Evolutionary conservation across 495 filamentous ascomycete species (phyloP).

Genomic region (Aspergillus diversus): DNA sequence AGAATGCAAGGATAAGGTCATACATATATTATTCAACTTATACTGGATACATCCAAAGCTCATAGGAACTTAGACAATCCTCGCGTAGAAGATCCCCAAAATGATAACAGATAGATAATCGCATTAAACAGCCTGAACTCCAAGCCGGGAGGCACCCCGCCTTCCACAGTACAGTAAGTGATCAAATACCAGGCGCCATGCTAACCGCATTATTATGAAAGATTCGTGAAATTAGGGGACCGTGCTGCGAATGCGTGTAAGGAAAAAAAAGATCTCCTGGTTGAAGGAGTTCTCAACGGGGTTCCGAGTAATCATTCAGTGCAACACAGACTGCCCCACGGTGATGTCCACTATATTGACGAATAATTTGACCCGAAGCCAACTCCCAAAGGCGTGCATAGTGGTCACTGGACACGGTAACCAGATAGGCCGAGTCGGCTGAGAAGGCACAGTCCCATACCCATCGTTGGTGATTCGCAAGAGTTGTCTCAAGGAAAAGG

Average conservation of each 20-base stretch:
- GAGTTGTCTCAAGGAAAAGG: slow-evolving; percentile 84
- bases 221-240: slow-evolving; percentile 4
- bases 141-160: slow-evolving; percentile 17
- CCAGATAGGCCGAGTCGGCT: slow-evolving; percentile 92
- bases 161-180: slow-evolving; percentile 12
- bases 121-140: slow-evolving; percentile 20
- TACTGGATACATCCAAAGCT: slow-evolving; percentile 9
- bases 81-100: slow-evolving; percentile 4
- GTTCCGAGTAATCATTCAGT: slow-evolving; percentile 93
- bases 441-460: slow-evolving; percentile 99
- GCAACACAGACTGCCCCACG: slow-evolving; percentile 94
- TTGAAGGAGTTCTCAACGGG: slow-evolving; percentile 33
- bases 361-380: slow-evolving; percentile 79
- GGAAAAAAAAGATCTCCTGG: too few relatives aligned
- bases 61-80: slow-evolving; percentile 5
- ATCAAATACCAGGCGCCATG: slow-evolving; percentile 29
- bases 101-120: background rate
- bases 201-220: slow-evolving; percentile 24
- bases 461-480: slow-evolving; percentile 96
- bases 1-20: slow-evolving; percentile 2
- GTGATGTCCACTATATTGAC: slow-evolving; percentile 98
- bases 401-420: slow-evolving; percentile 97
- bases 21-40: slow-evolving; percentile 13
- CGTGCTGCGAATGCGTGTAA: too few relatives aligned
- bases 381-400: slow-evolving; percentile 98